Conservation (phyloP, 1,284 basidiomycete species). For the Tilletiopsis washingtonensis region DNA sequence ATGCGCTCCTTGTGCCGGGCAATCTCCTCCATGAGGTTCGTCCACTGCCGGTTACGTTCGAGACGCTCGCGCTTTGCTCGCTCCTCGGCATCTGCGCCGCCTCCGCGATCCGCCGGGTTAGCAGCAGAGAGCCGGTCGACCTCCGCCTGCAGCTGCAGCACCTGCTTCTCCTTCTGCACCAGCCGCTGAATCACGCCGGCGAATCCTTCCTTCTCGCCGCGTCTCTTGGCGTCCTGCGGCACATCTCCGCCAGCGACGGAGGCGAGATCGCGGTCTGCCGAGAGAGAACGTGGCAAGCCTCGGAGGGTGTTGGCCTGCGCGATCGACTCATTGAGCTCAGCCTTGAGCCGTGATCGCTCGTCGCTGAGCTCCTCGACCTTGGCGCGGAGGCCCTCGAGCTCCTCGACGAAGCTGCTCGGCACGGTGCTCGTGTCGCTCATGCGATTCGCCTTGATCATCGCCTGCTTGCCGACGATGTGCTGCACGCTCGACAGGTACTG, state of each 20-base stretch:
- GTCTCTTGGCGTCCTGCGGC: conserved; percentile 12
- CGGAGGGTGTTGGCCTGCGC: conserved; percentile 63
- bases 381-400: conserved; percentile 57
- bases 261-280: conserved; percentile 3
- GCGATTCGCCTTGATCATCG: conserved; percentile 53
- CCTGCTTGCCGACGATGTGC: conserved; percentile 61
- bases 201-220: conserved; percentile 52
- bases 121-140: conserved; percentile 53
- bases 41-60: conserved; percentile 70
- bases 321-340: conserved; percentile 57
- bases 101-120: conserved; percentile 15
- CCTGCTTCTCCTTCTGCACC: conserved; percentile 75
- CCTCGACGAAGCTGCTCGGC: conserved; percentile 55
- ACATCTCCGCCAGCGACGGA: conserved; percentile 3
- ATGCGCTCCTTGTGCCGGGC: conserved; percentile 62
- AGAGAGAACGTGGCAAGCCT: conserved; percentile 50
- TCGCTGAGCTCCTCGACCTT: conserved; percentile 59
- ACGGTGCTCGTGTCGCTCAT: conserved; percentile 51
- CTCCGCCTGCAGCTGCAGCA: conserved; percentile 64
- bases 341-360: conserved; percentile 58
- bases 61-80: conserved; percentile 64
- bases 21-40: conserved; percentile 67
- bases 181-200: conserved; percentile 72
- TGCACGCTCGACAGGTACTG: conserved; percentile 60
- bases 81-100: conserved; percentile 10